Percentiles rank a stretch among this genome's conserved stretches.
Conservation (phyloP, 73 alveolate species). For the Tetrahymena borealis region DNA sequence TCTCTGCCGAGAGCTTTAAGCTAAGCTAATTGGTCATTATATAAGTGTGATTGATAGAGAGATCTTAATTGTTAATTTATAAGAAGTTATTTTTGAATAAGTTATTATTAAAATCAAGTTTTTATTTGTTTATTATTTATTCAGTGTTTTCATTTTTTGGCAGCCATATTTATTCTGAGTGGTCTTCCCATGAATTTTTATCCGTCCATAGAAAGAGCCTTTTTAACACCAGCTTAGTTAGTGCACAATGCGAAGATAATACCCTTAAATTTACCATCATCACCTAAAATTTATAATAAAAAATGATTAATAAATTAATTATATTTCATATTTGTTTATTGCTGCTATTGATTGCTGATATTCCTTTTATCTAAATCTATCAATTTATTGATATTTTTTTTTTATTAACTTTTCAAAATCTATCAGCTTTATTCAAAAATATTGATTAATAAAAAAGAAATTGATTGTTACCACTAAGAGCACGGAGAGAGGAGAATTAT, state of each 20-base stretch:
- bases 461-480: slow-evolving; percentile 11
- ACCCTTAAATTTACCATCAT: slow-evolving; percentile 38
- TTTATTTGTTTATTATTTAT: neutral
- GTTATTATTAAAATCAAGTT: neutral
- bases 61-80: neutral
- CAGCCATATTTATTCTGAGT: slow-evolving; percentile 29
- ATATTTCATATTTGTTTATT: neutral
- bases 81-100: neutral
- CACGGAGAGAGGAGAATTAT: slow-evolving; percentile 6
- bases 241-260: slow-evolving; percentile 29
- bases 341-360: too few relatives aligned
- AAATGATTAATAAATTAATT: neutral
- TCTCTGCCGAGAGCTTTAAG: too few relatives aligned
- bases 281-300: neutral
- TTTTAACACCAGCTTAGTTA: slow-evolving; percentile 4
- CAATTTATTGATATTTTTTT: too few relatives aligned
- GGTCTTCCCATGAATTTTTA: slow-evolving; percentile 21
- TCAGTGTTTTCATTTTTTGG: slow-evolving; percentile 20
- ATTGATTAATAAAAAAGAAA: too few relatives aligned
- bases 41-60: too few relatives aligned
- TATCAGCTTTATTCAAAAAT: too few relatives aligned
- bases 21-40: too few relatives aligned
- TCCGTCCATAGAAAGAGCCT: slow-evolving; percentile 12
- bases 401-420: neutral
- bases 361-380: too few relatives aligned